Evolutionary conservation across 2,329 filamentous ascomycete species (phyloP).

Genomic region (Scortechinia acanthostroma): DNA sequence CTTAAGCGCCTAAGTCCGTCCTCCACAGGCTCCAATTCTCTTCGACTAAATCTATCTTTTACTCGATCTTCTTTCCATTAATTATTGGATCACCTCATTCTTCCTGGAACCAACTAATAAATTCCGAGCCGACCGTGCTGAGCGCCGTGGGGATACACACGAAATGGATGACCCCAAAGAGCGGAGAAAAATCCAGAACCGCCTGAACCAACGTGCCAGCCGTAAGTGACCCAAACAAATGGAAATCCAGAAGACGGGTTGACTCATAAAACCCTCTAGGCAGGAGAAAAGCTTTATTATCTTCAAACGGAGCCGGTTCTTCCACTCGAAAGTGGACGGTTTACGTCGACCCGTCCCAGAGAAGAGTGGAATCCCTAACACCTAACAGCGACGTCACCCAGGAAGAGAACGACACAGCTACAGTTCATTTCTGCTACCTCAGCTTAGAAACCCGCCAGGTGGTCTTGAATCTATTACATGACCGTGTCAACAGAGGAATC

Average conservation of each 20-base stretch:
- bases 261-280: neutral
- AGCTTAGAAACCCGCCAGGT: neutral
- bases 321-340: neutral
- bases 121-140: too few species aligned
- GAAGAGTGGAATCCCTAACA: neutral
- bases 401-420: too few species aligned
- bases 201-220: neutral
- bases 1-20: too few species aligned
- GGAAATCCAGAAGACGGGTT: neutral
- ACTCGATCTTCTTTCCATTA: too few species aligned
- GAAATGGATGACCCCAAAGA: neutral
- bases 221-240: neutral
- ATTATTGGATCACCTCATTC: too few species aligned
- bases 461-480: neutral
- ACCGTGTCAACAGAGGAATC: neutral
- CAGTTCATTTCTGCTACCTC: conserved; percentile 1
- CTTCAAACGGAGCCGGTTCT: neutral
- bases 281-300: neutral
- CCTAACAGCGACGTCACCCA: too few species aligned
- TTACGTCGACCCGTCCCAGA: neutral
- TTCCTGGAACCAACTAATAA: too few species aligned
- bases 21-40: too few species aligned
- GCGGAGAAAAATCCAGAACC: conserved; percentile 1
- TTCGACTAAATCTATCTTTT: too few species aligned
- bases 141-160: too few species aligned